Conservation (phyloP, 2,329 filamentous ascomycete genomes). For the Sporothrix phasma region DNA sequence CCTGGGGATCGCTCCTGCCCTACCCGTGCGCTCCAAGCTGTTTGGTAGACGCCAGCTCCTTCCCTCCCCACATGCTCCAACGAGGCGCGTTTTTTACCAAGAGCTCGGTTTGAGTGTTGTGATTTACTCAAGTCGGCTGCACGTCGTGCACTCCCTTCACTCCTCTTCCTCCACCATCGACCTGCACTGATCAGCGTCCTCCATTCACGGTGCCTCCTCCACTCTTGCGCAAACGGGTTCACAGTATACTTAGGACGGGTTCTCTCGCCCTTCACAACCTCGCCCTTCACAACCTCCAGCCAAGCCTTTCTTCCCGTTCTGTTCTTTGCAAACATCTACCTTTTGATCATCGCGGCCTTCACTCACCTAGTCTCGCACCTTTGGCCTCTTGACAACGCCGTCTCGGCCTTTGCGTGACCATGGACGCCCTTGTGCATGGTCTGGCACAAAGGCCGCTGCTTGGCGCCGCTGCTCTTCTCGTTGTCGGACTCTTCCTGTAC, state of each 20-base stretch:
- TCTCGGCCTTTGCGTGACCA: neutral
- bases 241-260: neutral
- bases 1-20: neutral
- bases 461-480: neutral
- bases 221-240: neutral
- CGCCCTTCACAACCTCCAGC: neutral
- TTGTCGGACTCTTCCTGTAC: constrained; percentile 14
- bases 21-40: neutral
- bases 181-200: too few species aligned
- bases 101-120: neutral
- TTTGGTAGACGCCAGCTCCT: neutral
- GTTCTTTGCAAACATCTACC: neutral
- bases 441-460: neutral
- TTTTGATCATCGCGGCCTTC: neutral
- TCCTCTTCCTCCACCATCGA: neutral
- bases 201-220: too few species aligned
- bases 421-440: neutral
- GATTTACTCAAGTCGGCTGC: neutral
- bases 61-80: neutral
- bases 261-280: neutral
- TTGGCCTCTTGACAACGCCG: neutral
- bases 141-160: neutral
- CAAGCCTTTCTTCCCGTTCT: neutral
- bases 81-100: too few species aligned
- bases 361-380: neutral